Conservation (phyloP, 2,329 filamentous ascomycete species). For the Rutstroemia sydowiana region DNA sequence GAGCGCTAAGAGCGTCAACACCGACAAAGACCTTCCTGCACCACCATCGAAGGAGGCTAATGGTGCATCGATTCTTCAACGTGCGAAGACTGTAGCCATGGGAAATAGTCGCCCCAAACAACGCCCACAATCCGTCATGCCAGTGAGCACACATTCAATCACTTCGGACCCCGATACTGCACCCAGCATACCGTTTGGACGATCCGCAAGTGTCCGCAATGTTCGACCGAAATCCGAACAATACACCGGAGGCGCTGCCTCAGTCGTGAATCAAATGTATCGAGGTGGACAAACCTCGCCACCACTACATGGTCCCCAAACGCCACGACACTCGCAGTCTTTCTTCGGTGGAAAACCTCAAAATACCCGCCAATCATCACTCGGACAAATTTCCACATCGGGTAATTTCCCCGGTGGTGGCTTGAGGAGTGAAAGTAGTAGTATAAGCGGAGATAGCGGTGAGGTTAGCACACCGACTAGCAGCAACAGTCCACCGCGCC, state of each 20-base stretch:
- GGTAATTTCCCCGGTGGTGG: conserved; percentile 71
- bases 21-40: conserved; percentile 78
- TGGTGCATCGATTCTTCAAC: conserved; percentile 47
- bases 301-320: conserved; percentile 42
- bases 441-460: conserved; percentile 52
- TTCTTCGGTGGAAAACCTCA: conserved; percentile 55
- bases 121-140: conserved; percentile 52
- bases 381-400: conserved; percentile 39
- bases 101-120: conserved; percentile 31
- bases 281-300: conserved; percentile 58
- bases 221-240: conserved; percentile 57
- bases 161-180: conserved; percentile 62
- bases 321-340: conserved; percentile 53
- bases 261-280: conserved; percentile 85
- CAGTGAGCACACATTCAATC: conserved; percentile 36
- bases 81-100: conserved; percentile 53
- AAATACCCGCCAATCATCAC: conserved; percentile 46
- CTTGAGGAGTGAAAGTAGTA: conserved; percentile 43
- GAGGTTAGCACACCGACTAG: conserved; percentile 47
- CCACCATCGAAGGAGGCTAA: conserved; percentile 44
- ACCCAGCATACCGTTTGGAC: conserved; percentile 65
- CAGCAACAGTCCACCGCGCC: conserved; percentile 45
- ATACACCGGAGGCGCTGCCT: conserved; percentile 51
- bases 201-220: conserved; percentile 45
- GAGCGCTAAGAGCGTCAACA: conserved; percentile 15